phyloP scores from a whole-genome alignment of 768 basidiomycete species.

The Trametes cubensis region DNA sequence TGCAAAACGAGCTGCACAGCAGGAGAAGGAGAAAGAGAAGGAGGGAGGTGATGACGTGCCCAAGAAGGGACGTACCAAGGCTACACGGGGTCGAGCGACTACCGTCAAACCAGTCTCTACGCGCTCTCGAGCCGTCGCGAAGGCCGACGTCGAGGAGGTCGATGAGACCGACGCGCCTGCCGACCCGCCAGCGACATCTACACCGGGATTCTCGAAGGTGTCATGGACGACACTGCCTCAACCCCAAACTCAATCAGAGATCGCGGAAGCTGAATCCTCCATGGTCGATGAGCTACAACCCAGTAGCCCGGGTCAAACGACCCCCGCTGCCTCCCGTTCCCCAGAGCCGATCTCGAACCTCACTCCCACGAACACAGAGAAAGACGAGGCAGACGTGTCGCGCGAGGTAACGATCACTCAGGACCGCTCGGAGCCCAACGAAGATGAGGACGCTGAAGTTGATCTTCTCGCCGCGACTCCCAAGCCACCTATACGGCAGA shows the following conservation, averaged over 20 bases:
- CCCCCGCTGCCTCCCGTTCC: neutral
- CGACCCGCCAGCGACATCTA: neutral
- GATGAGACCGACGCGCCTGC: neutral
- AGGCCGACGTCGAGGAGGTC: slow-evolving; percentile 3
- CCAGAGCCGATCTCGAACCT: neutral
- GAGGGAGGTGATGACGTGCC: slow-evolving; percentile 20
- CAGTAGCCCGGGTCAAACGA: slow-evolving; percentile 33
- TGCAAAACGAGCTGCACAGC: slow-evolving; percentile 13
- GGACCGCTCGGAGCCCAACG: neutral
- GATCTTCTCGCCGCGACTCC: slow-evolving; percentile 1
- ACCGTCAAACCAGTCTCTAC: slow-evolving; percentile 14
- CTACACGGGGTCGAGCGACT: neutral
- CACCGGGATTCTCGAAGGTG: slow-evolving; percentile 8
- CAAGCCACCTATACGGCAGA: neutral
- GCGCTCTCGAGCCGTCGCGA: slow-evolving; percentile 2
- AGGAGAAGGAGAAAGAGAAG: slow-evolving; percentile 3
- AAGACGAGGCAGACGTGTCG: slow-evolving; percentile 13
- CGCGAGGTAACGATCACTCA: slow-evolving; percentile 16
- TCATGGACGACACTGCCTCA: slow-evolving; percentile 37
- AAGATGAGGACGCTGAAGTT: neutral
- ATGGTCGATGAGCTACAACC: slow-evolving; percentile 40
- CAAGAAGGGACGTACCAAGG: slow-evolving; percentile 4
- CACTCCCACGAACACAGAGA: neutral
- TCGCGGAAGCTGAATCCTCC: slow-evolving; percentile 28
- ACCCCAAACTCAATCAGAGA: slow-evolving; percentile 20